These are phyloP conservation scores for Dactylellina leptospora DNA, from an alignment of 2,329 filamentous ascomycete species.

Conservation along the genomic window DNA sequence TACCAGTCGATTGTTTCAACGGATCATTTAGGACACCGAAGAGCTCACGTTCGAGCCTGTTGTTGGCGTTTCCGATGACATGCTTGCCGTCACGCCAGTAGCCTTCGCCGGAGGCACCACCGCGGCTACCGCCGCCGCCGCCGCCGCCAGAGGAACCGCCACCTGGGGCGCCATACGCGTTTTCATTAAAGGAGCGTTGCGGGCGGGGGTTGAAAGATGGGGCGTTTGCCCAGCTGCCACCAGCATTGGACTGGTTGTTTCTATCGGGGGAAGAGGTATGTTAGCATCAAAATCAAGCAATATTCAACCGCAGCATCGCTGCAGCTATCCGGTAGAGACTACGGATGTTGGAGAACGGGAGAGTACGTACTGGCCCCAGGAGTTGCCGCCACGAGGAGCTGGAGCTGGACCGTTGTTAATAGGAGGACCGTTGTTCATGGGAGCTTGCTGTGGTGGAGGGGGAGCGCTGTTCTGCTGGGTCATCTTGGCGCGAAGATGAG, in stretches of 20 bases:
- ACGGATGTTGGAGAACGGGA: background rate
- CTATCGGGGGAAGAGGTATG: background rate
- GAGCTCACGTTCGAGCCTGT: constrained; percentile 90
- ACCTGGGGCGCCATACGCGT: constrained; percentile 69
- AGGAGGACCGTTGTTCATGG: constrained; percentile 52
- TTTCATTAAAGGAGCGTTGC: constrained; percentile 68
- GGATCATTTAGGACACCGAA: constrained; percentile 92
- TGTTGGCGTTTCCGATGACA: constrained; percentile 85
- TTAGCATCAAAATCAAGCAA: no score
- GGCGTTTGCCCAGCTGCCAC: constrained; percentile 54
- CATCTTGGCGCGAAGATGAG: constrained; percentile 76
- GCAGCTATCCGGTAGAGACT: background rate
- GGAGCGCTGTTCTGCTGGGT: constrained; percentile 56
- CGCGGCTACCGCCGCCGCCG: constrained; percentile 65
- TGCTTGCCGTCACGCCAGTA: constrained; percentile 98
- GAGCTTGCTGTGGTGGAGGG: constrained; percentile 30
- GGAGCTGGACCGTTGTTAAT: background rate
- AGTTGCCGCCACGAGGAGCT: constrained; percentile 33
- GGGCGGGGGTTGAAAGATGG: constrained; percentile 56
- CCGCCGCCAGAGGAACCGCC: constrained; percentile 59
- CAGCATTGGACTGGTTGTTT: constrained; percentile 12
- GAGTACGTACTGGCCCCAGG: constrained; percentile 40
- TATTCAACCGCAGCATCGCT: no score
- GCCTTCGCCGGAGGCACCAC: constrained; percentile 85
- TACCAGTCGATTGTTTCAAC: constrained; percentile 93